phyloP scores from a whole-genome alignment of 805 yeast species.

The Kodamaea hsintzibuensis region DNA sequence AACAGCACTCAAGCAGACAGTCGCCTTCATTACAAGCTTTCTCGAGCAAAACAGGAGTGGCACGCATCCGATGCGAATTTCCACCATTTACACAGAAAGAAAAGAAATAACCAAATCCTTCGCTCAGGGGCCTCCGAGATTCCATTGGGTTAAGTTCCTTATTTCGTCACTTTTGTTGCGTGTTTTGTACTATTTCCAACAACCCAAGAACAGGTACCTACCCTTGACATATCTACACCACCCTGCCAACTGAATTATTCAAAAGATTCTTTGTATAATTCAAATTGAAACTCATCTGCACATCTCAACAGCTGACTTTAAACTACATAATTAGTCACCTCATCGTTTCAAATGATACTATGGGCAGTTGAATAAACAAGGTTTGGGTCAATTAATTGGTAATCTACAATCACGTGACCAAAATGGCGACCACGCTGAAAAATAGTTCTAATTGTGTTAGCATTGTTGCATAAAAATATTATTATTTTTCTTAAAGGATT shows the following conservation, averaged over 20 bases:
- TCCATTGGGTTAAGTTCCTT: not conserved
- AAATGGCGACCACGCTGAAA: too few relatives aligned
- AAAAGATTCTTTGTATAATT: too few relatives aligned
- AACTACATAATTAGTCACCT: not conserved
- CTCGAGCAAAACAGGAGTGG: not conserved
- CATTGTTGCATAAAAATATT: not conserved
- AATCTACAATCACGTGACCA: too few relatives aligned
- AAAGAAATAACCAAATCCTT: not conserved
- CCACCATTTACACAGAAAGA: not conserved
- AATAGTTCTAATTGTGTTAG: constrained; percentile 1
- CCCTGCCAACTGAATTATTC: not conserved
- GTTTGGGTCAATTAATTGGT: not conserved
- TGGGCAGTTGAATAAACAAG: not conserved
- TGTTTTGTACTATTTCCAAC: not conserved
- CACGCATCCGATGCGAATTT: not conserved
- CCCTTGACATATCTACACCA: not conserved
- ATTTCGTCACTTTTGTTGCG: not conserved
- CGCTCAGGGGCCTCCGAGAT: not conserved
- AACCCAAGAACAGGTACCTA: not conserved
- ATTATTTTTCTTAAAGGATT: not conserved
- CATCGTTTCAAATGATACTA: not conserved
- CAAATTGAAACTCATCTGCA: too few relatives aligned
- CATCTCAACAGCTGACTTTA: too few relatives aligned
- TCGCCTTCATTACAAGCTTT: not conserved
- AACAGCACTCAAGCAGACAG: not conserved